These are phyloP conservation scores for Microbotryum scabiosae DNA, from an alignment of 1,284 basidiomycete genomes.

Conservation along the genomic window DNA sequence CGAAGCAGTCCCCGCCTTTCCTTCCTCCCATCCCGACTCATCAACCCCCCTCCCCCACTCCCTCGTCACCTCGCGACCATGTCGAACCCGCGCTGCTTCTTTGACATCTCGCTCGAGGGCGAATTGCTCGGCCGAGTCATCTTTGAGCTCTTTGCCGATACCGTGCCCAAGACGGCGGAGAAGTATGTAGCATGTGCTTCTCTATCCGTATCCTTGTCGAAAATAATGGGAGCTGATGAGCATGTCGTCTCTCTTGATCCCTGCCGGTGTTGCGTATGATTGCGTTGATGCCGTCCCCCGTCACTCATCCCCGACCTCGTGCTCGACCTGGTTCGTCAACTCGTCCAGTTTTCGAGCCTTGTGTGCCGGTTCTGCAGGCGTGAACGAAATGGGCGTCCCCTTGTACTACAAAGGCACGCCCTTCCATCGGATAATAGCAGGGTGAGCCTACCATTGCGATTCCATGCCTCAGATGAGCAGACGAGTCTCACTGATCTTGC, in stretches of 20 bases:
- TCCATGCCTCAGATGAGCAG: neutral
- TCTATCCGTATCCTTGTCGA: neutral
- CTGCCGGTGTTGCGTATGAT: neutral
- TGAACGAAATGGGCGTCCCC: conserved; percentile 55
- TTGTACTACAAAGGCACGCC: conserved; percentile 74
- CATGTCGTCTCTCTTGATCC: too few relatives aligned
- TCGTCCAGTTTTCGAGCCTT: conserved; percentile 66
- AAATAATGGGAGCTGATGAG: too few relatives aligned
- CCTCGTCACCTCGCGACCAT: conserved; percentile 32
- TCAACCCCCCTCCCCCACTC: neutral
- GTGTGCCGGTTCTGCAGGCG: conserved; percentile 77
- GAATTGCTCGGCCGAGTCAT: conserved; percentile 58
- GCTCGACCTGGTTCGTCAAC: neutral
- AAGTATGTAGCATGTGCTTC: conserved; percentile 56
- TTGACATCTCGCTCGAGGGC: conserved; percentile 55
- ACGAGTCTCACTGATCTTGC: conserved; percentile 10
- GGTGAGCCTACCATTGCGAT: neutral
- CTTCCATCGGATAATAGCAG: conserved; percentile 64
- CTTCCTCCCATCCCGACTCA: neutral
- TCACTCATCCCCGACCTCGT: neutral
- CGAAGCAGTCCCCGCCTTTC: neutral
- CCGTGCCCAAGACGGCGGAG: conserved; percentile 72
- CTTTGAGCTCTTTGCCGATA: conserved; percentile 69
- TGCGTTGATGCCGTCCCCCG: neutral
- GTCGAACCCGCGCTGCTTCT: conserved; percentile 56